Evolutionary conservation across 2,329 filamentous ascomycete species (phyloP), one percentile per base, ranked within the genome.

Genomic region (Fusarium papillatum): DNA sequence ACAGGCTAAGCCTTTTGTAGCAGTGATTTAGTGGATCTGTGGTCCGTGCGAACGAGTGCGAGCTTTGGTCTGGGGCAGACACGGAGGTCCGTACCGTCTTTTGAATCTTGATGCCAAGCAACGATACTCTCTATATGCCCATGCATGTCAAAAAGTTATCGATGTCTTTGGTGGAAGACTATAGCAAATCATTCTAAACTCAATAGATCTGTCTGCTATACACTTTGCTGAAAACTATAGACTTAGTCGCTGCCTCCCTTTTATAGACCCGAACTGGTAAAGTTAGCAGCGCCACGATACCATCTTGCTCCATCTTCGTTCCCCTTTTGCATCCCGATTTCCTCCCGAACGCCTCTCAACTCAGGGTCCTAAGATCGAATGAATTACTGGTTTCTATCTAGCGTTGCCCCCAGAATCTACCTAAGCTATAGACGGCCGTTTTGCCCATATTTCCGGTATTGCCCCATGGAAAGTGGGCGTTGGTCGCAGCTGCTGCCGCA

Each of bases 41-140:
- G 69, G 70, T 26, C 69, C 64, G 72, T 74, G 72, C 69, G 31
- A 72, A 43, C 72, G 69, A 74, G 61, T 70, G 72, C 72, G 71
- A 74, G 39, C 17, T 13, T 31, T 26, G 17, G 13, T 31, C 31
- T 53, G 59, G 53, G 26, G 50, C 34, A 39, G 36, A 41, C 36
- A 43, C 59, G 59, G 59, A 62, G 19, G 24, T 62, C 59, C 59
- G 59, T 41, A 9, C 38, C 24, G 5, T 22, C 36, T 38, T 38
- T 38, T 38, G 36, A 38, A 38, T 38, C 13, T 43, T n/a, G n/a
- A 34, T n/a, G 19, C 26, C 26, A 62, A 38, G 8, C 34, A 64
- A 14, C 26, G 22, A 63, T 50, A 46, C 43, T 48, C 34, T 38
- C 36, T 38, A 38, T 38, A 14, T 22, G 29, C 5, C 7, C 29